phyloP scores from a whole-genome alignment of 1,139 yeast genomes.

The Yamadazyma aaseri region DNA sequence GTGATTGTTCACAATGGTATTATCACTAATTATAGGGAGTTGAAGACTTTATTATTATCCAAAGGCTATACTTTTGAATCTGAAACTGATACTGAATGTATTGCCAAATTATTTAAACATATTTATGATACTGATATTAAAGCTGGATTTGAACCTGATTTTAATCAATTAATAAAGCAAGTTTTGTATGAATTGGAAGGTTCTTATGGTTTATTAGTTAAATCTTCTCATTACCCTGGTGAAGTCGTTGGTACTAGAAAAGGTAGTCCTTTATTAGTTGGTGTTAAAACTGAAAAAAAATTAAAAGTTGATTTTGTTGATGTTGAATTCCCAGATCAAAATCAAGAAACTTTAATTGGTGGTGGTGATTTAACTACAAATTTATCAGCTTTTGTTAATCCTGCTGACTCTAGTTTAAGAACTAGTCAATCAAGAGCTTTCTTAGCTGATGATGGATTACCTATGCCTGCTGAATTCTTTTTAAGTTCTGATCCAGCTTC shows the following conservation, averaged over 20 bases:
- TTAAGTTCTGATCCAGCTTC: constrained; percentile 97
- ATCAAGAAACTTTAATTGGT: constrained; percentile 16
- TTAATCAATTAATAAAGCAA: constrained; percentile 88
- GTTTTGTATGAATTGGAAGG: constrained; percentile 95
- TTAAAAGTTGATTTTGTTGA: constrained; percentile 98
- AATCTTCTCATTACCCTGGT: constrained; percentile 89
- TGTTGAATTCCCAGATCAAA: constrained; percentile 84
- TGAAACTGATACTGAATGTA: constrained; percentile 97
- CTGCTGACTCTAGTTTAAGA: constrained; percentile 59
- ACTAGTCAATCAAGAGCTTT: constrained; percentile 93
- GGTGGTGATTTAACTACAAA: background rate
- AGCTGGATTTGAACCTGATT: constrained; percentile 56
- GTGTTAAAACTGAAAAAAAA: constrained; percentile 93
- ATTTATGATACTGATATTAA: constrained; percentile 76
- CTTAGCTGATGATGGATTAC: constrained; percentile 85
- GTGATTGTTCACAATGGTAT: constrained; percentile 97
- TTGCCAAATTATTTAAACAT: constrained; percentile 92
- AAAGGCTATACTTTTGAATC: constrained; percentile 86
- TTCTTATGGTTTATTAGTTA: constrained; percentile 93
- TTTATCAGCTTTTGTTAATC: constrained; percentile 23
- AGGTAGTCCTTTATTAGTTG: constrained; percentile 96
- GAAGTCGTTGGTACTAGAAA: constrained; percentile 97
- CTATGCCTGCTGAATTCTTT: constrained; percentile 94
- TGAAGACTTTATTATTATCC: constrained; percentile 73
- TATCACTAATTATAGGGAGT: constrained; percentile 90